Base-by-base conservation (phyloP, 2,329 filamentous ascomycete species). In the Blumeria hordei region DNA sequence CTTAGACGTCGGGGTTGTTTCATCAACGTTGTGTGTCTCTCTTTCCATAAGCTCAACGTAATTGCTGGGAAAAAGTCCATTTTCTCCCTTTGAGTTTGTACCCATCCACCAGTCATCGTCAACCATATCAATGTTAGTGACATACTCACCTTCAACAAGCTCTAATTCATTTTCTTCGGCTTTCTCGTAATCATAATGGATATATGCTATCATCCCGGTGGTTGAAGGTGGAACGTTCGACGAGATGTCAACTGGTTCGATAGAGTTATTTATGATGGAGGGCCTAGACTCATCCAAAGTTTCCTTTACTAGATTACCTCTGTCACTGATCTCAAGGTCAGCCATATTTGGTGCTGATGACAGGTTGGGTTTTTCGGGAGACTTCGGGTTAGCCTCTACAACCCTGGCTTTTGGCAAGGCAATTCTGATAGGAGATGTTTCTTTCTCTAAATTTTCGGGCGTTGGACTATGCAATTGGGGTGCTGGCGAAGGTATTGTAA, bases 71-170 rank as follows among this genome's bases (percentile, higher is more conserved):
- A 98, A 96, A 37, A 98, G 74, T 51, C 92, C 92, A 57, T 74
- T 81, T 68, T 95, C 87, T 62, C 92, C 92, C 58, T 73, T 74
- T 21, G 75, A 71, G 70, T 96, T 98, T 60, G 83, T 85, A 45
- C 93, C 92, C 77, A 94, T 84, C 92, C 92, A 98, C 92, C 92
- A 98, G 66, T 98, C 90, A 54, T 93, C 84, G 62, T 96, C 92
- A 1, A 98, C 87, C 85, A 93, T 93, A 59, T 96, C 87, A 63
- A 98, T 94, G 65, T 94, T 83, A 28, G 77, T 88, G 39, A 98
- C 83, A 59, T 81, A 78, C 63, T 95, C 85, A 59, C 88, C 88
- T 69, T 98, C 92, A 32, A 77, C 74, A 16, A 98, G 75, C 60
- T 94, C 88, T 56, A 98, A 78, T 69, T 98, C 92, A 64, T 98